Evolutionary conservation across 768 basidiomycete species (phyloP).

Genomic region (Ephemerocybe angulata): DNA sequence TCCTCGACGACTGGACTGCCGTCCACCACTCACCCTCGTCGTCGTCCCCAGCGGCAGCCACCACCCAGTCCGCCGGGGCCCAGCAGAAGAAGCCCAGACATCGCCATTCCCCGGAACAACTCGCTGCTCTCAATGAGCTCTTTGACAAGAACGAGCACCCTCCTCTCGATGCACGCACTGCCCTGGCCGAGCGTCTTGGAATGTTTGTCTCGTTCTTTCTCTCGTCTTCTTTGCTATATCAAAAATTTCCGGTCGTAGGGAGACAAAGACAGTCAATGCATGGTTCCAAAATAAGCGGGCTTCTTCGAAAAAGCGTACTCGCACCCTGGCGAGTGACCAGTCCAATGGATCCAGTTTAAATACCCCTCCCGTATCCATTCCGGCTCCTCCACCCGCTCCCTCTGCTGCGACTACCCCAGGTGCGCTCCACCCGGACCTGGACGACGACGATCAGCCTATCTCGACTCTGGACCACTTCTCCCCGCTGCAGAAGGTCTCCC

Average conservation of each 20-base stretch:
- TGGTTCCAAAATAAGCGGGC: slow-evolving; percentile 89
- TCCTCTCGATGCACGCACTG: slow-evolving; percentile 59
- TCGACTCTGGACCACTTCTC: not conserved
- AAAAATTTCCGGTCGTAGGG: slow-evolving; percentile 42
- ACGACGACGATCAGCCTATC: slow-evolving; percentile 11
- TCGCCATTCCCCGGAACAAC: slow-evolving; percentile 68
- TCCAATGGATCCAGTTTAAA: slow-evolving; percentile 28
- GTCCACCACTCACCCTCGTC: slow-evolving; percentile 26
- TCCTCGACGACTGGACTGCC: slow-evolving; percentile 22
- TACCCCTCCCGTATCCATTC: slow-evolving; percentile 15
- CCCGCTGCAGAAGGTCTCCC: not conserved
- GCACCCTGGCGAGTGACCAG: slow-evolving; percentile 15
- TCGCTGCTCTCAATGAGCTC: slow-evolving; percentile 73
- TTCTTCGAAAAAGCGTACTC: slow-evolving; percentile 70
- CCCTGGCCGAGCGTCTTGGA: slow-evolving; percentile 67
- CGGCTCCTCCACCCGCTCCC: slow-evolving; percentile 19
- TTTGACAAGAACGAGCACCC: slow-evolving; percentile 78
- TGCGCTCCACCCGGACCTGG: slow-evolving; percentile 22
- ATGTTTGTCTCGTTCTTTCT: slow-evolving; percentile 51
- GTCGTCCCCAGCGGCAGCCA: slow-evolving; percentile 17
- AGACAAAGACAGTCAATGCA: slow-evolving; percentile 80
- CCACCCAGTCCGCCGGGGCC: slow-evolving; percentile 33
- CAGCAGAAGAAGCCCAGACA: slow-evolving; percentile 72
- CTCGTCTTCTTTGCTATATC: slow-evolving; percentile 13
- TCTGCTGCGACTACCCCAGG: slow-evolving; percentile 16